Percentiles rank a stretch among this genome's conserved stretches.
These are phyloP conservation scores for Truncatella angustata DNA, from an alignment of 2,329 filamentous ascomycete genomes.

Conservation along the genomic window DNA sequence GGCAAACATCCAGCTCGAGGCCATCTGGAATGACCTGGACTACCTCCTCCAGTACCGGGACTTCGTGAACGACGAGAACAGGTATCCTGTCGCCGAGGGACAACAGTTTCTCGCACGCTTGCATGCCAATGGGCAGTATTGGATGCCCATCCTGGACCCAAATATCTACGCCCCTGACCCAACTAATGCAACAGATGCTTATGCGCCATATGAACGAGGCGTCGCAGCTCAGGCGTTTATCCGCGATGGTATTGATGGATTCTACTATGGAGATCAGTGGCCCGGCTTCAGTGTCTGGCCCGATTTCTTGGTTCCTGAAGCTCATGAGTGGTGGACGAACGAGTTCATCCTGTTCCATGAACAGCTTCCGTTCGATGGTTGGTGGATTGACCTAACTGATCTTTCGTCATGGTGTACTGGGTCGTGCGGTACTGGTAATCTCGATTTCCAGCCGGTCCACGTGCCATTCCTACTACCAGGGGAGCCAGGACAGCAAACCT, in stretches of 20 bases:
- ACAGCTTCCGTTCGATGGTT: constrained; percentile 47
- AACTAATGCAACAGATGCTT: constrained; percentile 62
- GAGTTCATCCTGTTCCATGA: constrained; percentile 59
- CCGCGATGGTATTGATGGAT: constrained; percentile 44
- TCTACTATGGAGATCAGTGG: constrained; percentile 68
- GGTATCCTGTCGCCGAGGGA: constrained; percentile 56
- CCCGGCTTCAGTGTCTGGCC: constrained; percentile 70
- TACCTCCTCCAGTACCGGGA: constrained; percentile 64
- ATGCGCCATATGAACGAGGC: constrained; percentile 62
- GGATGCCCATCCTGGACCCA: constrained; percentile 73
- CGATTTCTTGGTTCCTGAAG: constrained; percentile 62
- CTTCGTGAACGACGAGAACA: constrained; percentile 59
- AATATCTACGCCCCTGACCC: constrained; percentile 70
- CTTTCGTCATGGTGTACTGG: constrained; percentile 66
- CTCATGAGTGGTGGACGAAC: constrained; percentile 65
- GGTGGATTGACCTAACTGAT: constrained; percentile 61
- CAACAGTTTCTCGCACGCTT: constrained; percentile 59
- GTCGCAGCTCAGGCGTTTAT: constrained; percentile 50
- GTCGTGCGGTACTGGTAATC: constrained; percentile 64
- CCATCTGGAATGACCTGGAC: constrained; percentile 72
- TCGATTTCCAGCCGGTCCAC: constrained; percentile 67
- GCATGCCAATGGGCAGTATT: constrained; percentile 64
- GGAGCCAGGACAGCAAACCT: constrained; percentile 57
- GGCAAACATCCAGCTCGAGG: constrained; percentile 67
- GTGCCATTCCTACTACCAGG: constrained; percentile 65